Evolutionary conservation across 306 rosid species (phyloP), one percentile per base, ranked within the genome.

Genomic region (Glycine latifolia): DNA sequence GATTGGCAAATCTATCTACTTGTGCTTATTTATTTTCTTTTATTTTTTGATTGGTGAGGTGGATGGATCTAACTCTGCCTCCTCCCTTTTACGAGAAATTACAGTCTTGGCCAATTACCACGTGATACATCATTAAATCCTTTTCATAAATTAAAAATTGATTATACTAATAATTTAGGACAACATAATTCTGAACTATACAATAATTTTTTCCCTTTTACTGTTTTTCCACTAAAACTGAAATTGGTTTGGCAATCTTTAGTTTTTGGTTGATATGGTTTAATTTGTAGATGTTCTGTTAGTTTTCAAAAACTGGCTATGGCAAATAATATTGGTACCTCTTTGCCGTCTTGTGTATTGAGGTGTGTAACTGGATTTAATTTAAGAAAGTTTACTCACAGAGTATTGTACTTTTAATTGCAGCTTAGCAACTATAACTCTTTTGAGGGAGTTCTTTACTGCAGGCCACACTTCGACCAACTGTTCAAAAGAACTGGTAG

Each of bases 371-470:
- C 15, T 53, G 16, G 35, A 7, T 56, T 80, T 15, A 17, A 6
- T 10, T 78, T 77, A 6, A 72, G 8, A 10, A 0, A 39, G 58
- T 39, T 37, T 74, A 26, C 76, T 16, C 31, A 54, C 54, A 48
- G 16, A 26, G 31, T 26, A 26, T 26, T 26, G 31, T 26, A 26
- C 31, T 26, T 26, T 26, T 26, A 26, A 26, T 63, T 87, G 86
- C 92, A 93, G 97, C 97, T 93, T 77, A 89, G 97, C 89, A 93
- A 91, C 88, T 93, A 93, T 90, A 93, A 93, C 71, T 93, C 97
- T 75, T 93, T 93, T 70, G 97, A 93, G 87, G 97, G 97, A 62
- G 97, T 93, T 11, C 91, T 91, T 47, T 93, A 93, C 79, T 93
- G 97, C 90, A 86, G 84, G 88, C 97, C 97, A 60, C 97, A 93